phyloP scores from a whole-genome alignment of 73 alveolate species.

The Paramecium primaurelia region DNA sequence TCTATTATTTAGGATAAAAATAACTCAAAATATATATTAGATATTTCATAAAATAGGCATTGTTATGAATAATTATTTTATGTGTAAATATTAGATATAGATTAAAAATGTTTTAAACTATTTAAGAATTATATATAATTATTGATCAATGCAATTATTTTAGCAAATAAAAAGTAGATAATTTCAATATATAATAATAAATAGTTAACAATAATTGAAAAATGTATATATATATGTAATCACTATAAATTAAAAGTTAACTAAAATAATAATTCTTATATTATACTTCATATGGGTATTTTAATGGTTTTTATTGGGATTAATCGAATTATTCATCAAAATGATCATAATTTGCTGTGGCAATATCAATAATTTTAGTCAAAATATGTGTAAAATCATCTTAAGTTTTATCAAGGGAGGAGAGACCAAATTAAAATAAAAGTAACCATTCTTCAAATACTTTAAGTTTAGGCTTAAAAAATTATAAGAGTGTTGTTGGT shows the following conservation, averaged over 20 bases:
- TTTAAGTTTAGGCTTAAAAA: background rate
- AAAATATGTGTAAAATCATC: background rate
- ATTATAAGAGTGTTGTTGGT: background rate
- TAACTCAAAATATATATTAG: background rate
- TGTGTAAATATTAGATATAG: background rate
- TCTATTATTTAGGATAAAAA: background rate
- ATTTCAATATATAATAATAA: background rate
- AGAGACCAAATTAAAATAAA: background rate
- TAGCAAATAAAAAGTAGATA: background rate
- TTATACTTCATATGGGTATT: constrained; percentile 13
- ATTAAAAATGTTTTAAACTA: background rate
- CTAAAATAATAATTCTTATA: background rate
- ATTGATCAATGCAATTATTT: background rate
- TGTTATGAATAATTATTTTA: background rate
- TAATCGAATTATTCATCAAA: constrained; percentile 15
- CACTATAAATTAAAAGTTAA: background rate
- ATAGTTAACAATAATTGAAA: background rate
- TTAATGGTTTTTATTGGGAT: constrained; percentile 10
- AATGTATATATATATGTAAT: background rate
- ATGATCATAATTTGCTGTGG: background rate
- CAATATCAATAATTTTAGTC: background rate
- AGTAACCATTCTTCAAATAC: constrained; percentile 26
- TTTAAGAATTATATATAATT: background rate
- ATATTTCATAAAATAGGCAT: no score
- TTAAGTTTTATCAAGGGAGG: background rate